A percentile compares a stretch with the other conserved stretches of the same genome.
phyloP scores from a whole-genome alignment of 208 protist species.

The Naegleria lovaniensis region DNA sequence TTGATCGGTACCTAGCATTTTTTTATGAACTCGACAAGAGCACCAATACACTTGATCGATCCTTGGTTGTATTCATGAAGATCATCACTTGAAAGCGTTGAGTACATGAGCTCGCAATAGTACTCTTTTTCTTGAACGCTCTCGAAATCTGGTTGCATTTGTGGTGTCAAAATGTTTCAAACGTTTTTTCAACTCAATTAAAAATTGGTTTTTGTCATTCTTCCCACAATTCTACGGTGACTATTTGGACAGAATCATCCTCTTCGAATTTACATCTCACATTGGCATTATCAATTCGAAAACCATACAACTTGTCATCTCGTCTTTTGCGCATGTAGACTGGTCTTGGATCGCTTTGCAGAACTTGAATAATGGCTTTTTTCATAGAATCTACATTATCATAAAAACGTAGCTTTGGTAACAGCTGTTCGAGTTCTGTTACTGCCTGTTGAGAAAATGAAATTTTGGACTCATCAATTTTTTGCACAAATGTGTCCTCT shows the following conservation, averaged over 20 bases:
- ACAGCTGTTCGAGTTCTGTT: neutral
- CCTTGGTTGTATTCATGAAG: too few relatives aligned
- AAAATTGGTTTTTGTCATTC: too few relatives aligned
- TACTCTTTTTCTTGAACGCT: too few relatives aligned
- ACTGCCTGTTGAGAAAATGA: neutral
- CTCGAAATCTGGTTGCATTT: too few relatives aligned
- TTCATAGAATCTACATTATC: neutral
- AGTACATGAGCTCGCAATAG: too few relatives aligned
- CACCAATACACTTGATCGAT: too few relatives aligned
- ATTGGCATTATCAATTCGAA: slow-evolving; percentile 13
- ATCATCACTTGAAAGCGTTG: too few relatives aligned
- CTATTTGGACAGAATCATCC: neutral
- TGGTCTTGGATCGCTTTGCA: slow-evolving; percentile 13
- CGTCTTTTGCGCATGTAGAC: neutral
- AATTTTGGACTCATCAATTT: slow-evolving; percentile 12
- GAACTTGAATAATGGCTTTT: neutral
- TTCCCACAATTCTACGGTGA: slow-evolving; percentile 2
- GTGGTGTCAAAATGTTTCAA: too few relatives aligned
- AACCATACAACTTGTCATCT: slow-evolving; percentile 14
- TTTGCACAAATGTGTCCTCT: neutral
- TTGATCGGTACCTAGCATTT: too few relatives aligned
- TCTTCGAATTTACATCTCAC: neutral
- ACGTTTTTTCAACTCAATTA: too few relatives aligned
- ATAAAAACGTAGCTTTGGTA: neutral
- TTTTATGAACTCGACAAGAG: too few relatives aligned